Percentiles rank a stretch among this genome's conserved stretches.
Conservation (phyloP, 1,139 yeast genomes). For the Chernovozyma aurita region DNA sequence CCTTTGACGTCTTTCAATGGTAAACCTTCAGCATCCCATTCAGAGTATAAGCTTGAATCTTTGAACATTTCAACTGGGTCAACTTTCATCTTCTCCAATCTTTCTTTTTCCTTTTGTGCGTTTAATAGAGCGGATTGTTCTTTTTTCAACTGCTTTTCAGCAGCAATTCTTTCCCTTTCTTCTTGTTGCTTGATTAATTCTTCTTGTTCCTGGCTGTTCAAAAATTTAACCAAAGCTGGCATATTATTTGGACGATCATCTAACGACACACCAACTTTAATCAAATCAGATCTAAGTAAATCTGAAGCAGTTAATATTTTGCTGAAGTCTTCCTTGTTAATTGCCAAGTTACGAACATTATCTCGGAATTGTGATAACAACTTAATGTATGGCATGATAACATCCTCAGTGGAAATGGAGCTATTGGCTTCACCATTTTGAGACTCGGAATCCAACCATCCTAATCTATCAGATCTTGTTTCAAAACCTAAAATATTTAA, state of each 20-base stretch:
- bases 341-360: conserved; percentile 68
- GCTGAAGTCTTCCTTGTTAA: conserved; percentile 50
- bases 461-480: conserved; percentile 63
- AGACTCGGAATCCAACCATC: conserved; percentile 58
- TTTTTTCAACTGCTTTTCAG: conserved; percentile 39
- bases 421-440: conserved; percentile 10
- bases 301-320: conserved; percentile 52
- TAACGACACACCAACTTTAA: conserved; percentile 72
- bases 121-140: conserved; percentile 34
- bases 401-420: conserved; percentile 50
- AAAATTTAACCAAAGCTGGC: conserved; percentile 76
- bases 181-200: conserved; percentile 61
- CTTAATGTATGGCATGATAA: conserved; percentile 74
- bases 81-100: conserved; percentile 63
- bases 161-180: conserved; percentile 48
- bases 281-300: conserved; percentile 48
- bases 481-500: conserved; percentile 73
- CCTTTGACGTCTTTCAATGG: conserved; percentile 79
- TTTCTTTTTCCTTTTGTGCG: conserved; percentile 62
- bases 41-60: conserved; percentile 49
- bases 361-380: conserved; percentile 79
- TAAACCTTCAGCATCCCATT: conserved; percentile 82
- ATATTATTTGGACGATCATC: conserved; percentile 82
- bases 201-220: conserved; percentile 62
- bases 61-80: conserved; percentile 72